phyloP scores from a whole-genome alignment of 352 stramenopile species.

The Pseudoperonospora humuli region DNA sequence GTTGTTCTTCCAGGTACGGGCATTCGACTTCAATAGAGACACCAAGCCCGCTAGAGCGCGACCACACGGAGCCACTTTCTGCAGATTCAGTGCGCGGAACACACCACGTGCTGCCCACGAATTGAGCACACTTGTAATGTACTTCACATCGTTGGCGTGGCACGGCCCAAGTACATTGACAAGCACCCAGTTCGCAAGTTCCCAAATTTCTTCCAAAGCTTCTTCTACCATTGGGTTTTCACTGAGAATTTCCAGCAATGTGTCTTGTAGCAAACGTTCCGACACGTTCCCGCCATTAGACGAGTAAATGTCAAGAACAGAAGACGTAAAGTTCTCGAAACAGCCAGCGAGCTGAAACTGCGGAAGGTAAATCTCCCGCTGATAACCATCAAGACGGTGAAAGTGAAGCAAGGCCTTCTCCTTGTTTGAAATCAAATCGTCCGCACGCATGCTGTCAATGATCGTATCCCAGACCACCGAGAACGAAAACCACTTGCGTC shows the following conservation, averaged over 20 bases:
- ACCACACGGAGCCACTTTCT: constrained; percentile 57
- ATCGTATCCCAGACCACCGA: constrained; percentile 96
- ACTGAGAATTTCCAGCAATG: constrained; percentile 70
- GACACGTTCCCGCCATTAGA: constrained; percentile 46
- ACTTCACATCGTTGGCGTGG: constrained; percentile 92
- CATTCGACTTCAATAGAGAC: constrained; percentile 56
- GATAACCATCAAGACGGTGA: constrained; percentile 92
- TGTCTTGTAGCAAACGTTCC: constrained; percentile 73
- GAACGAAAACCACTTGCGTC: constrained; percentile 98
- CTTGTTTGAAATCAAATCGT: constrained; percentile 87
- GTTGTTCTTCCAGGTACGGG: constrained; percentile 62
- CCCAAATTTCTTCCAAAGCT: constrained; percentile 95
- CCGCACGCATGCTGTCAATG: constrained; percentile 91
- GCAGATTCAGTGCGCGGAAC: constrained; percentile 70
- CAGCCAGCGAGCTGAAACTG: constrained; percentile 96
- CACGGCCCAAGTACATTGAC: constrained; percentile 90
- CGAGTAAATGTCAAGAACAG: constrained; percentile 65
- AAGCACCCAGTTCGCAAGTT: constrained; percentile 93
- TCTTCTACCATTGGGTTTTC: constrained; percentile 83
- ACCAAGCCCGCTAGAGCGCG: constrained; percentile 67
- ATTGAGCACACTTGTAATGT: constrained; percentile 80
- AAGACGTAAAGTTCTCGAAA: constrained; percentile 89
- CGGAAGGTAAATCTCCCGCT: constrained; percentile 96
- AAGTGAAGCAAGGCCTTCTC: constrained; percentile 92
- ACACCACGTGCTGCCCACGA: constrained; percentile 72